Evolutionary conservation across 2,329 filamentous ascomycete genomes (phyloP), one percentile per base, ranked within the genome.

Genomic region (Arachnopeziza araneosa): DNA sequence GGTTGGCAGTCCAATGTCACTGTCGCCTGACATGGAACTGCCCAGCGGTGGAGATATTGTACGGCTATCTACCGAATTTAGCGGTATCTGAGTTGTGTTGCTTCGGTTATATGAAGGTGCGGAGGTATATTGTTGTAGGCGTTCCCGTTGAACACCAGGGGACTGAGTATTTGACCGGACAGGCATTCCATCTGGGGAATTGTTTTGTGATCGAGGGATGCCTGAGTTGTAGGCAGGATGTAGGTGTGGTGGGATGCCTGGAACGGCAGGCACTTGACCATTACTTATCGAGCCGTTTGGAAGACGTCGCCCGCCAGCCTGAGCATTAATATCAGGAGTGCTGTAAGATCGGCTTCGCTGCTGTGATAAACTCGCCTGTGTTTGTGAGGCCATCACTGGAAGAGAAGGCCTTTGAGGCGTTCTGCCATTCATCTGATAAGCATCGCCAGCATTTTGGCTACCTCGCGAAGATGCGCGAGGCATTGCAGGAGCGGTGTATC

Each of bases 401-500:
- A 96, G 79, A 12, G 90, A 96, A 23, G 91, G 91, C n/a, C 89
- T 84, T 67, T 91, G 87, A 52, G 84, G 82, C 68, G 83, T 85
- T 65, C 89, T 82, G 48, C 83, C 83, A 61, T 84, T 84, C 61
- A 80, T 79, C 58, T 80, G 79, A 69, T 89, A 89, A 1, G 83
- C 63, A 57, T 86, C 87, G 19, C 78, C 75, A 9, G 84, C 81
- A 32, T 84, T 86, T 8, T 87, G 80, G 1, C 88, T 88, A 65
- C 95, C 90, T 60, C 89, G 82, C 36, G 91, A 93, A n/a, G 88
- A 85, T 44, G 86, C 90, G 49, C 91, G 87, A 52, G 89, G 87
- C 80, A 93, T 87, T 1, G 90, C 91, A 22, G 93, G 93, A 9
- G 93, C 91, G 0, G 93, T 96, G 71, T 96, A 96, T 30, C 93